A percentile compares a stretch with the other conserved stretches of the same genome.
phyloP scores from a whole-genome alignment of 192 early-diverging fungal species.

The Linnemannia elongata region DNA sequence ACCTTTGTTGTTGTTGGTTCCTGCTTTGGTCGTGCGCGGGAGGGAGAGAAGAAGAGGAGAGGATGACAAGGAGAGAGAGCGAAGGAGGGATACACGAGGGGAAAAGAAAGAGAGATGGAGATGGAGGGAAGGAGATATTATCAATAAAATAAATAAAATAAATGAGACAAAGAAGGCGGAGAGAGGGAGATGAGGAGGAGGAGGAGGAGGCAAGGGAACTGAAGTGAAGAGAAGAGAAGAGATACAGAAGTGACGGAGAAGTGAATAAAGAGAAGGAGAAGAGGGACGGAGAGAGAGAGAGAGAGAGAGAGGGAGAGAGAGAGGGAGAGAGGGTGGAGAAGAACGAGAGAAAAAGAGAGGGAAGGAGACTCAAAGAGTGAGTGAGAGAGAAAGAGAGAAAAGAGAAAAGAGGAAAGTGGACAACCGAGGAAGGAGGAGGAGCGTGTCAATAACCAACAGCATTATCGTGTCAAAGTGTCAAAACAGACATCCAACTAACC shows the following conservation, averaged over 20 bases:
- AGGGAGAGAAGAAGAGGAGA: neutral
- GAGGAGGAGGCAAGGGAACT: neutral
- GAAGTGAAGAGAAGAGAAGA: too few species aligned
- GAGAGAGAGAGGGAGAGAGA: neutral
- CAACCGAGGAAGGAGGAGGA: neutral
- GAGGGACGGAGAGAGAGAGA: conserved; percentile 6
- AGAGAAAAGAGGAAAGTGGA: conserved; percentile 3
- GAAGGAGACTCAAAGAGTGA: neutral
- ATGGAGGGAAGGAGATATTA: neutral
- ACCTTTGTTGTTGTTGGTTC: neutral
- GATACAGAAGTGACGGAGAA: too few species aligned
- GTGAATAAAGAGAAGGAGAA: neutral
- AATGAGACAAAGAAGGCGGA: neutral
- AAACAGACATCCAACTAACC: too few species aligned
- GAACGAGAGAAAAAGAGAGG: neutral
- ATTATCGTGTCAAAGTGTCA: too few species aligned
- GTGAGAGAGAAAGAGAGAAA: neutral
- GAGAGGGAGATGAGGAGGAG: neutral
- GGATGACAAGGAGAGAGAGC: neutral
- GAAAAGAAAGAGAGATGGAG: neutral
- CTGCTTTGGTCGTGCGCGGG: neutral
- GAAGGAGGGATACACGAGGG: neutral
- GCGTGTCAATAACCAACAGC: neutral
- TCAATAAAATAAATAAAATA: neutral
- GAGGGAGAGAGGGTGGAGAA: neutral